phyloP scores from a whole-genome alignment of 163 green algal species.

The Scenedesmus sp. region DNA sequence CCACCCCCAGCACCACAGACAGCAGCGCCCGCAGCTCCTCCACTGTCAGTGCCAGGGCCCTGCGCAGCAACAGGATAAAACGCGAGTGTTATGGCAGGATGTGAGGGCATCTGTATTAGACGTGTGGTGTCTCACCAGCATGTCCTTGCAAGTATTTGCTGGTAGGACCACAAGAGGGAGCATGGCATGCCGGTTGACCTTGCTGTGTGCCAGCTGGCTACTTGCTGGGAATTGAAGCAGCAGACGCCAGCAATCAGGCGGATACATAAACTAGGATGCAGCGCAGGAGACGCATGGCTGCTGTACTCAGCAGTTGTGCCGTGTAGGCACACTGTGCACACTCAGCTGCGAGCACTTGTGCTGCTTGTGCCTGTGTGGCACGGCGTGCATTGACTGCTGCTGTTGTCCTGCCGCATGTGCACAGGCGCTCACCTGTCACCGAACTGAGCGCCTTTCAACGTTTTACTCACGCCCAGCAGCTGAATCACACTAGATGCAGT shows the following conservation, averaged over 20 bases:
- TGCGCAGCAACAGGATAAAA: background rate
- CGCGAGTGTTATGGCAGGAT: background rate
- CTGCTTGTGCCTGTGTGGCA: background rate
- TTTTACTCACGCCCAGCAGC: constrained; percentile 15
- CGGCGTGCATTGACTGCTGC: background rate
- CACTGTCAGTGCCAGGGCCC: constrained; percentile 46
- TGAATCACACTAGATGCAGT: constrained; percentile 31
- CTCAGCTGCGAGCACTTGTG: background rate
- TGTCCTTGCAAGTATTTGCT: too few relatives aligned
- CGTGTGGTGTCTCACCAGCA: too few relatives aligned
- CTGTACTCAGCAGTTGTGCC: background rate
- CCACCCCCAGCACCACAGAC: constrained; percentile 27
- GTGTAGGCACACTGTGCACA: background rate
- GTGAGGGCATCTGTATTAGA: too few relatives aligned
- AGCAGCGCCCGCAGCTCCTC: constrained; percentile 53
- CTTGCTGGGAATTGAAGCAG: too few relatives aligned
- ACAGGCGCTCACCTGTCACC: constrained; percentile 15
- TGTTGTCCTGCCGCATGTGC: background rate
- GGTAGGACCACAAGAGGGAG: too few relatives aligned
- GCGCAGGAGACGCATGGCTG: background rate
- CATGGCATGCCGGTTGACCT: too few relatives aligned
- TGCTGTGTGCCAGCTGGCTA: too few relatives aligned
- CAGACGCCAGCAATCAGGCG: background rate
- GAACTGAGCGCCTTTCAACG: background rate
- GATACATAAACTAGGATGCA: background rate